Evolutionary conservation across 805 yeast species (phyloP), one percentile per base, ranked within the genome.

Genomic region (Monosporozyma siamensis): DNA sequence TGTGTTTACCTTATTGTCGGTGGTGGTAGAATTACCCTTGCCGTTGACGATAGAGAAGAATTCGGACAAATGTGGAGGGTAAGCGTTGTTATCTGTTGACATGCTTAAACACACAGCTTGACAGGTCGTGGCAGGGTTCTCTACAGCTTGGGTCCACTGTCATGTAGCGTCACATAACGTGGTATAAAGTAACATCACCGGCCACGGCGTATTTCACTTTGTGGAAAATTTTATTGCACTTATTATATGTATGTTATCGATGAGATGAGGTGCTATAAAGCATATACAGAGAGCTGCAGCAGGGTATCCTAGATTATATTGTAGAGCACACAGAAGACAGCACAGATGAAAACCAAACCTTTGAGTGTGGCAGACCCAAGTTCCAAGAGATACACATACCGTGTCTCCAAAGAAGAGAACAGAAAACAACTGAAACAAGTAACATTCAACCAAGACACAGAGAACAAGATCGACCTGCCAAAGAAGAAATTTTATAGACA

Each of bases 401-500:
- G 71, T 53, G 56, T 59, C 15, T 64, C 74, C 53, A 78, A 76
- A 56, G 74, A 74, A 48, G 69, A 67, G 11, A 65, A 63, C 42
- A 66, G 81, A 42, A 65, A 67, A 47, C 69, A 65, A 42, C 54
- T 71, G 41, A 74, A 73, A 48, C 68, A 68, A 50, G 77, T 69
- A 6, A 20, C 15, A 11, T 21, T 30, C n/a, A 26, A 34, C 14
- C 20, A n/a, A 38, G 22, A 21, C 22, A n/a, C 32, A n/a, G 15
- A 9, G 32, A 34, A 20, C 20, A 51, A 52, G 15, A 48, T 64
- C 15, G 78, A 80, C 45, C 67, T 88, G 40, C 97, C 96, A 40
- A 75, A 79, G 56, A 83, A 92, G 61, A 74, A 92, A 53, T 92
- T 74, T 59, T 92, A 92, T 63, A 76, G 98, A 61, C 98, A 92